Evolutionary conservation across 495 filamentous ascomycete species (phyloP).

Genomic region (Penicillium cosmopolitanum): DNA sequence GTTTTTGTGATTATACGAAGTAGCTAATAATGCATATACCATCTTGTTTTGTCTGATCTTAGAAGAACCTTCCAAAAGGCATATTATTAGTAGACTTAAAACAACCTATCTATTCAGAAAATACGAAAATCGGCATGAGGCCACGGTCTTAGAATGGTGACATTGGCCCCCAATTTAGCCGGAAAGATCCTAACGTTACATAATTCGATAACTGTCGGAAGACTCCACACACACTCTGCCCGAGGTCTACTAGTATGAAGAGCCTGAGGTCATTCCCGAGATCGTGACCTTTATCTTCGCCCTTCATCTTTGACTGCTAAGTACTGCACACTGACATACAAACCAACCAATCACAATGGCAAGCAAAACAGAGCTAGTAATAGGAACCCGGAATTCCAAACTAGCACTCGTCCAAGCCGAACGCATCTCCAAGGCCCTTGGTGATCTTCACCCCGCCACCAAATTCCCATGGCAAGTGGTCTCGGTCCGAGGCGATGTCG

Average conservation of each 20-base stretch:
- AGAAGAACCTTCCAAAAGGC: neutral
- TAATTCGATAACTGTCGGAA: too few species aligned
- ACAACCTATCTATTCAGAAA: too few species aligned
- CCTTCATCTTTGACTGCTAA: neutral
- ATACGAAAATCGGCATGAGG: too few species aligned
- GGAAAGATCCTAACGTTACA: neutral
- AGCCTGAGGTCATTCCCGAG: too few species aligned
- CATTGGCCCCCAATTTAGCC: constrained; percentile 1
- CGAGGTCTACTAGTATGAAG: too few species aligned
- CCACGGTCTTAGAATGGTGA: neutral
- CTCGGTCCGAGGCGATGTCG: constrained; percentile 57
- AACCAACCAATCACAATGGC: neutral
- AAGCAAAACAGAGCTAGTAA: constrained; percentile 18
- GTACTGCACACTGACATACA: neutral
- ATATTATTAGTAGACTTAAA: too few species aligned
- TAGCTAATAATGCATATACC: constrained; percentile 31
- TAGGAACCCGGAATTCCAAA: constrained; percentile 74
- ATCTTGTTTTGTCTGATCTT: constrained; percentile 1
- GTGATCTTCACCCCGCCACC: constrained; percentile 54
- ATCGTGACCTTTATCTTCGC: neutral
- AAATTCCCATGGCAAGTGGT: constrained; percentile 15
- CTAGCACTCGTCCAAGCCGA: constrained; percentile 75
- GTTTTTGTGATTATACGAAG: constrained; percentile 13
- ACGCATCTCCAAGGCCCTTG: constrained; percentile 59
- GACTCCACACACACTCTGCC: too few species aligned